Evolutionary conservation across 2,329 filamentous ascomycete genomes (phyloP).

Genomic region (Cryphonectria japonica): DNA sequence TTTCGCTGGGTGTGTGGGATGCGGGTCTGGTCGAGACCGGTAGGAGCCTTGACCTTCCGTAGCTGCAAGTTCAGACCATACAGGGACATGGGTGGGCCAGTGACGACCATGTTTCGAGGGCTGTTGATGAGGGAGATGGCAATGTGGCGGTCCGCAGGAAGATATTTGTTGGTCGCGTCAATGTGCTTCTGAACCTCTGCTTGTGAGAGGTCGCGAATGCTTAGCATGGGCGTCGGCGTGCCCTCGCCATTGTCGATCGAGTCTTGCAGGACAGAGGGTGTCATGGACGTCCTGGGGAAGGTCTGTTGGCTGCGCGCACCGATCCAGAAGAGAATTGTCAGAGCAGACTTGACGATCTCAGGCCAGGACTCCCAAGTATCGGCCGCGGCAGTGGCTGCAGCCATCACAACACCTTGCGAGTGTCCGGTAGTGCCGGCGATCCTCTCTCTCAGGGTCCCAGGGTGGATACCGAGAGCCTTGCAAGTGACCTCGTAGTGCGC

Average conservation of each 20-base stretch:
- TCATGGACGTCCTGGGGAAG: slow-evolving; percentile 92
- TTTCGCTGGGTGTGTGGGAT: slow-evolving; percentile 96
- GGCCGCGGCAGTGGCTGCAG: slow-evolving; percentile 86
- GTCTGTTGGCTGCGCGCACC: slow-evolving; percentile 96
- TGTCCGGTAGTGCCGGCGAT: slow-evolving; percentile 91
- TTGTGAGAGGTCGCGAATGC: slow-evolving; percentile 88
- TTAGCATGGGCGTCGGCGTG: slow-evolving; percentile 95
- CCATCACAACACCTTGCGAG: slow-evolving; percentile 94
- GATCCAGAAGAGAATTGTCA: slow-evolving; percentile 98
- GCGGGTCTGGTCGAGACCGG: slow-evolving; percentile 93
- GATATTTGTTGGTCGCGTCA: slow-evolving; percentile 93
- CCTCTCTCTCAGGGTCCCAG: slow-evolving; percentile 82
- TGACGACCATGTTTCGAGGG: slow-evolving; percentile 94
- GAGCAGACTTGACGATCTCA: slow-evolving; percentile 74
- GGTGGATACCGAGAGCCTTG: slow-evolving; percentile 85
- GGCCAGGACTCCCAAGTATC: slow-evolving; percentile 93
- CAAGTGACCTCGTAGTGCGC: slow-evolving; percentile 95
- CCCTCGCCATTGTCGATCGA: slow-evolving; percentile 94
- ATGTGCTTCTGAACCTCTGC: slow-evolving; percentile 94
- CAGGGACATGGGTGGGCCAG: slow-evolving; percentile 91
- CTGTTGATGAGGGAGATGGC: slow-evolving; percentile 96
- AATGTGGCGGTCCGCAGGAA: slow-evolving; percentile 90
- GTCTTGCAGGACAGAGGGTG: slow-evolving; percentile 87
- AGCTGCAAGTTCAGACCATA: slow-evolving; percentile 95
- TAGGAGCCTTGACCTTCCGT: slow-evolving; percentile 95